These are phyloP conservation scores for Citrus medica DNA, from an alignment of 345 rosid genomes.

Conservation along the genomic window DNA sequence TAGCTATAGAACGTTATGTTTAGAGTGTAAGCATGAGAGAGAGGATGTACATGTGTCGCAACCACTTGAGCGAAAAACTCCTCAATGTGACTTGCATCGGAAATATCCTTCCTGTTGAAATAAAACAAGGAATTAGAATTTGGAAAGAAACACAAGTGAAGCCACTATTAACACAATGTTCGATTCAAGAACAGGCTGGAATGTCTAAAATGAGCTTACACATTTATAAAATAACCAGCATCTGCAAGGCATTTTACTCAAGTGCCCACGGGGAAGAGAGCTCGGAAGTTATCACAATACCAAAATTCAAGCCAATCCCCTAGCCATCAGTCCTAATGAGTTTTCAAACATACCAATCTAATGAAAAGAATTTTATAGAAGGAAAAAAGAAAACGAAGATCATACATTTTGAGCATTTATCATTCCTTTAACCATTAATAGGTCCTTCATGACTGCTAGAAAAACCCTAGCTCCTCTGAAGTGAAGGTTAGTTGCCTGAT, in stretches of 20 bases:
- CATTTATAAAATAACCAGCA: constrained; percentile 86
- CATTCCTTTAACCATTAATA: constrained; percentile 62
- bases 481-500: constrained; percentile 86
- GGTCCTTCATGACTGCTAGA: constrained; percentile 69
- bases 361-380: background rate
- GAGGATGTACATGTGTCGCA: constrained; percentile 63
- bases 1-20: background rate
- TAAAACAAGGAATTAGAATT: constrained; percentile 14
- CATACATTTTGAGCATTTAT: too few relatives aligned
- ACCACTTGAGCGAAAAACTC: constrained; percentile 64
- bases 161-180: background rate
- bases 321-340: constrained; percentile 27
- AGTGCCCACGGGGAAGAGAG: constrained; percentile 57
- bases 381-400: too few relatives aligned
- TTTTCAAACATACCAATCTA: background rate
- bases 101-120: constrained; percentile 61
- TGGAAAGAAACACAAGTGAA: background rate
- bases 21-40: background rate
- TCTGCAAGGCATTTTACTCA: constrained; percentile 90
- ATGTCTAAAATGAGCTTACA: constrained; percentile 44
- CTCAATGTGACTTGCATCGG: constrained; percentile 58
- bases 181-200: constrained; percentile 7
- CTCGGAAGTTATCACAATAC: constrained; percentile 78
- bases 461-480: constrained; percentile 89
- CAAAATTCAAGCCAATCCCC: constrained; percentile 83